Evolutionary conservation across 2,329 filamentous ascomycete genomes (phyloP), one percentile per base, ranked within the genome.

Genomic region (Leptodontidium sp.): DNA sequence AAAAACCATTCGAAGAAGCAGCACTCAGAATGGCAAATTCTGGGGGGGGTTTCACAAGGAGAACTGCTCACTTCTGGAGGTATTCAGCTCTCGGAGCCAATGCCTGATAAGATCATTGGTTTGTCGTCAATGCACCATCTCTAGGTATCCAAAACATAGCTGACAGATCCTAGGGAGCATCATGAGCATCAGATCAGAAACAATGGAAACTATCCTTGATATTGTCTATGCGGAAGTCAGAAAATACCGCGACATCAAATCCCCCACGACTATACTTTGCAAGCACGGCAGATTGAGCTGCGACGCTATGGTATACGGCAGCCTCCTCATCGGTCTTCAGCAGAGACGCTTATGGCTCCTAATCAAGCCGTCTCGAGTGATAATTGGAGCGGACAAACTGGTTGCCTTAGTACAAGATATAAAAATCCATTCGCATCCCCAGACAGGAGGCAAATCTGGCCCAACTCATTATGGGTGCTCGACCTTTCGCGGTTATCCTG

Each of bases 71-170:
- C 53, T 12, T 38, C 53, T 14, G 32, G 24, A 2, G 53, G 29
- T n/a, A 32, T 32, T n/a, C 1, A 21, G 14, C 4, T 57, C 12
- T 17, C 17, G 6, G 53, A n/a, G 15, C 32, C 26, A 6, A 29
- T 57, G 29, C 53, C 53, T n/a, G 53, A 38, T 57, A 57, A 57
- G 32, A n/a, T n/a, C 14, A 35, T 38, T 35, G 53, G 53, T 45
- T 17, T 45, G 12, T 45, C 40, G 3, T 45, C 12, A 45, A 17
- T 45, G 17, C 12, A 45, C 40, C 11, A 45, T 45, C 12, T 45
- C 12, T 1, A 32, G 6, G 6, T 32, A 32, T 32, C 6, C 29
- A 12, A 7, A 12, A 45, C 17, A 12, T 45, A 9, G 40, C 40
- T 45, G 17, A 45, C 12, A 17, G 3, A 3, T 14, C 40, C 12